Percentiles rank a stretch among this genome's conserved stretches.
Conservation (phyloP, 176 grass and related monocot species). For the Triticum dicoccoides region DNA sequence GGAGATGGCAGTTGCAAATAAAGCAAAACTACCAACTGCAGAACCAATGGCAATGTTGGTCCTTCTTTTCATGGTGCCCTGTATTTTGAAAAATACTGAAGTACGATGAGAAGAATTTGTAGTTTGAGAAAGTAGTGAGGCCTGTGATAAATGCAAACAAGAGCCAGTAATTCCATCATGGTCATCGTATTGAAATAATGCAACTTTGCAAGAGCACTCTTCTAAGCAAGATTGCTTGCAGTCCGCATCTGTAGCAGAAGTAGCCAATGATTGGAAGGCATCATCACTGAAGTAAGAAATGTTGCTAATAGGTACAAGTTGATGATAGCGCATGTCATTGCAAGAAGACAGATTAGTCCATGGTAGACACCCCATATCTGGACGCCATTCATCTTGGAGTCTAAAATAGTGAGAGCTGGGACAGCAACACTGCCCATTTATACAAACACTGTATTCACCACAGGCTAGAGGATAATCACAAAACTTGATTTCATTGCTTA, state of each 20-base stretch:
- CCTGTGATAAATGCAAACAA: not conserved
- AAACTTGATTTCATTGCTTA: not conserved
- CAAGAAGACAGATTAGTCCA: not conserved
- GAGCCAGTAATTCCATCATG: not conserved
- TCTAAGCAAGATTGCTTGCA: conserved; percentile 6
- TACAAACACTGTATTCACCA: not conserved
- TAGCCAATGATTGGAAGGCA: not conserved
- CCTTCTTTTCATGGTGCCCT: not conserved
- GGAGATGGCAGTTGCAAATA: not conserved
- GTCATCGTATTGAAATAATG: not conserved
- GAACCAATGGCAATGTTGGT: not conserved
- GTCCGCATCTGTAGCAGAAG: not conserved
- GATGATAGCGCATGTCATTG: not conserved
- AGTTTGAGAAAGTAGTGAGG: not conserved
- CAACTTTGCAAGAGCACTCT: not conserved
- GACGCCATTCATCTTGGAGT: not conserved
- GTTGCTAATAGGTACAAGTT: not conserved
- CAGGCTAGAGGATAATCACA: not conserved
- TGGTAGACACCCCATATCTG: not conserved
- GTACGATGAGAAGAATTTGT: not conserved
- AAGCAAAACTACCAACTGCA: not conserved
- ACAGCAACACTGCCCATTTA: not conserved
- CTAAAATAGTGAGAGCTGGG: not conserved
- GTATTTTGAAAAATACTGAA: not conserved
- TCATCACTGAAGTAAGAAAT: not conserved